phyloP scores from a whole-genome alignment of 345 rosid species.

The Durio zibethinus region DNA sequence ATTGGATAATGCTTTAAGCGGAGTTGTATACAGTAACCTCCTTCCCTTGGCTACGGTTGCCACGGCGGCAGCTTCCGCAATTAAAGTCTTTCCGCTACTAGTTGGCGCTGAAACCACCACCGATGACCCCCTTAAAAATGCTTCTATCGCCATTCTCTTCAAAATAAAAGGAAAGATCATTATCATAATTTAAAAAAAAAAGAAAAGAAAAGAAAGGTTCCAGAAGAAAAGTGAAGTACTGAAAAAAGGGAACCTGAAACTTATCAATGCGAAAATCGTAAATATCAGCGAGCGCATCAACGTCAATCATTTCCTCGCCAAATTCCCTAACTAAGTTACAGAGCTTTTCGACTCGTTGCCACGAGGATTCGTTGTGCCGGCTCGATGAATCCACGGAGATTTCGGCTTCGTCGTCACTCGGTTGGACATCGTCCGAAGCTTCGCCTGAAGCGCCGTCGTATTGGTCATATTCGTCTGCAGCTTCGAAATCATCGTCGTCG shows the following conservation, averaged over 20 bases:
- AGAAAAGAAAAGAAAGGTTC: neutral
- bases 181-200: neutral
- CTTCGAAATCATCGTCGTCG: constrained; percentile 49
- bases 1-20: constrained; percentile 94
- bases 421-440: constrained; percentile 34
- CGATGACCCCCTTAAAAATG: constrained; percentile 75
- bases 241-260: constrained; percentile 61
- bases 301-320: constrained; percentile 71
- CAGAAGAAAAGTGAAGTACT: neutral
- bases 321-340: constrained; percentile 58
- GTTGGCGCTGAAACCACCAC: constrained; percentile 98
- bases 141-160: constrained; percentile 78
- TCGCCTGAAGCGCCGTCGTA: constrained; percentile 49
- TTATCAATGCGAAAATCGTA: constrained; percentile 88
- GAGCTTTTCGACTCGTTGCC: constrained; percentile 79
- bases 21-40: constrained; percentile 86
- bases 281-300: constrained; percentile 67
- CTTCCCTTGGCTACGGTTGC: constrained; percentile 80
- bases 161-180: constrained; percentile 6
- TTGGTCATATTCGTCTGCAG: constrained; percentile 66
- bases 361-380: constrained; percentile 45
- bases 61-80: constrained; percentile 96
- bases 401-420: constrained; percentile 53
- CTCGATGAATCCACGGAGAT: constrained; percentile 24
- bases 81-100: constrained; percentile 92